Percentiles rank a stretch among this genome's conserved stretches.
Evolutionary conservation across 2,329 filamentous ascomycete genomes (phyloP).

Genomic region (Trichoderma asperellum): DNA sequence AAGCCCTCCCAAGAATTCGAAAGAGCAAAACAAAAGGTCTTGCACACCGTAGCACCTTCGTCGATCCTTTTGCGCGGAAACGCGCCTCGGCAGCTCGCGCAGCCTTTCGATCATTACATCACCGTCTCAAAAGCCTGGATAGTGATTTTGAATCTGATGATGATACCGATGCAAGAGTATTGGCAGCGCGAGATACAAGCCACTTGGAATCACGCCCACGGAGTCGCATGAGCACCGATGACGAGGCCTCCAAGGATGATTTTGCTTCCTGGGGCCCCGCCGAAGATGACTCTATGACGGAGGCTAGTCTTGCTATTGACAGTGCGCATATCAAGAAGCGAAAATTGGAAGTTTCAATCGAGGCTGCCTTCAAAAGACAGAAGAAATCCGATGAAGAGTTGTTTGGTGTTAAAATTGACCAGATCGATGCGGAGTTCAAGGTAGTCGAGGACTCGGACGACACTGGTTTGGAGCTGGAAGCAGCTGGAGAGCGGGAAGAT

Average conservation of each 20-base stretch:
- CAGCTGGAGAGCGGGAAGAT: slow-evolving; percentile 47
- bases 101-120: slow-evolving; percentile 78
- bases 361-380: slow-evolving; percentile 74
- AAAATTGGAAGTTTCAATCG: slow-evolving; percentile 69
- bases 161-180: slow-evolving; percentile 62
- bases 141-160: slow-evolving; percentile 87
- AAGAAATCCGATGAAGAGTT: slow-evolving; percentile 82
- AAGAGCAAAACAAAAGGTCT: slow-evolving; percentile 63
- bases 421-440: slow-evolving; percentile 55
- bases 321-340: slow-evolving; percentile 65
- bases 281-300: slow-evolving; percentile 71
- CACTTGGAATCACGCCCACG: slow-evolving; percentile 81
- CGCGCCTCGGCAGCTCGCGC: slow-evolving; percentile 62
- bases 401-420: slow-evolving; percentile 65
- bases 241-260: slow-evolving; percentile 57
- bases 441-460: slow-evolving; percentile 55
- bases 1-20: slow-evolving; percentile 74
- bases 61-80: slow-evolving; percentile 67
- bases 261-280: slow-evolving; percentile 52
- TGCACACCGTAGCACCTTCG: slow-evolving; percentile 64
- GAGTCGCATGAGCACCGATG: slow-evolving; percentile 71
- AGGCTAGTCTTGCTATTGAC: slow-evolving; percentile 71
- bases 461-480: slow-evolving; percentile 52
- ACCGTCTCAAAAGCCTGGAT: slow-evolving; percentile 65
- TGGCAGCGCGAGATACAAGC: slow-evolving; percentile 75